These are phyloP conservation scores for Aspergillus sp. DNA, from an alignment of 2,329 filamentous ascomycete species.

Conservation along the genomic window DNA sequence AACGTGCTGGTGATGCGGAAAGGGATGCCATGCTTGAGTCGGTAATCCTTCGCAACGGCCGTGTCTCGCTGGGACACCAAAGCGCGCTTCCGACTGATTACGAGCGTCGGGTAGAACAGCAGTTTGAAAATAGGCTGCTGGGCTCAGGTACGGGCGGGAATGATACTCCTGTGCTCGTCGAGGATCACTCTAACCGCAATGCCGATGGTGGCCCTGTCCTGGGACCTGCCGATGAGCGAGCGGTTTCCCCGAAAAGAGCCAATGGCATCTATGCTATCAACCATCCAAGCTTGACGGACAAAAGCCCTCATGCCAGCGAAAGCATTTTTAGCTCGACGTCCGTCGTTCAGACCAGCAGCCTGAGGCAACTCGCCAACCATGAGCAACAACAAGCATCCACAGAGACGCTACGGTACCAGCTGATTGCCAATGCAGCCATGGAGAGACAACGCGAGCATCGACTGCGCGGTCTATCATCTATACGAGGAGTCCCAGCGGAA, in stretches of 20 bases:
- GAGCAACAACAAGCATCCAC: not conserved
- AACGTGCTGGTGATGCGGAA: too few relatives aligned
- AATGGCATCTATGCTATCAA: not conserved
- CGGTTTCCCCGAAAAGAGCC: not conserved
- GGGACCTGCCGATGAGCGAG: not conserved
- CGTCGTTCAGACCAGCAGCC: conserved; percentile 7
- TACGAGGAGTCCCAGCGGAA: conserved; percentile 60
- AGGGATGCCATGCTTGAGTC: too few relatives aligned
- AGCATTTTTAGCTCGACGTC: conserved; percentile 13
- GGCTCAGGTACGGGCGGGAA: too few relatives aligned
- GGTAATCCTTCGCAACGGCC: too few relatives aligned
- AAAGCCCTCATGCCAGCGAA: not conserved
- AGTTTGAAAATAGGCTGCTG: too few relatives aligned
- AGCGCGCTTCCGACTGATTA: not conserved
- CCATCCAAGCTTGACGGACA: conserved; percentile 7
- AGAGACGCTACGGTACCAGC: conserved; percentile 2
- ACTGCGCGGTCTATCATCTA: conserved; percentile 29
- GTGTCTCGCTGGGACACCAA: too few relatives aligned
- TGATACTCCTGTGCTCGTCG: too few relatives aligned
- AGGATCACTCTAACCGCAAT: not conserved
- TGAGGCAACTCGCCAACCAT: not conserved
- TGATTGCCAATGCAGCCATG: conserved; percentile 28
- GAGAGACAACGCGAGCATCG: conserved; percentile 50
- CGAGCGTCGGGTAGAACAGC: not conserved
- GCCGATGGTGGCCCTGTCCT: not conserved